Conservation (phyloP, 371 early-diverging fungal genomes). For the Syncephalastrum contaminatum region DNA sequence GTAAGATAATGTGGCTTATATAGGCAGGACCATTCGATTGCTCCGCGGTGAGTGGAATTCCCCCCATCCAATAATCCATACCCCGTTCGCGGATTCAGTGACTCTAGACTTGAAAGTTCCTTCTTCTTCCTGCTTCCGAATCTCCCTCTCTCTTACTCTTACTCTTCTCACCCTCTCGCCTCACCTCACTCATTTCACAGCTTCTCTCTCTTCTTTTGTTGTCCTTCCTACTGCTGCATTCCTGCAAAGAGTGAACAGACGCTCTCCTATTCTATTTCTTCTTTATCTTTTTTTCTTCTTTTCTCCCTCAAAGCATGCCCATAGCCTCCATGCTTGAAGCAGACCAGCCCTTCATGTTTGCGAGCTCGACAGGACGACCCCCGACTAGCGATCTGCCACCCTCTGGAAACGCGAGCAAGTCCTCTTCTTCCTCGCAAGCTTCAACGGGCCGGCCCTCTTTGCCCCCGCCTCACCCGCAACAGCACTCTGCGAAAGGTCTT, state of each 20-base stretch:
- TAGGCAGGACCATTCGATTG: neutral
- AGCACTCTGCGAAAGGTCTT: neutral
- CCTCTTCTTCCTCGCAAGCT: constrained; percentile 3
- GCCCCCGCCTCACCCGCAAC: constrained; percentile 1
- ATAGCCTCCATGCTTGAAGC: constrained; percentile 30
- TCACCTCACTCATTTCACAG: neutral
- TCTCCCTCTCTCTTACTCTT: constrained; percentile 6
- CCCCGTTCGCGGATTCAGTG: too few relatives aligned
- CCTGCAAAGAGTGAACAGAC: neutral
- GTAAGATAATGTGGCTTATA: constrained; percentile 4
- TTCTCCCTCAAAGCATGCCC: constrained; percentile 14
- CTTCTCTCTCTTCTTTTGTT: neutral
- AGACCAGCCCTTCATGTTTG: constrained; percentile 23
- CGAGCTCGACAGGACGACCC: constrained; percentile 23
- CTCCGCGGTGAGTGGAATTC: neutral
- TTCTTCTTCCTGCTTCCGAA: constrained; percentile 4
- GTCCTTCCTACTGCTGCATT: neutral
- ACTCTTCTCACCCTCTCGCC: constrained; percentile 5
- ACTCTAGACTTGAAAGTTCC: constrained; percentile 1
- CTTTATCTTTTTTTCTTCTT: constrained; percentile 2
- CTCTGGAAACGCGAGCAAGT: neutral
- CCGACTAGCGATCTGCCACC: constrained; percentile 14
- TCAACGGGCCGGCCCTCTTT: neutral
- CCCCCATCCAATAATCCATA: neutral
- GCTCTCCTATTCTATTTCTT: neutral